Evolutionary conservation across 768 basidiomycete species (phyloP).

Genomic region (Pleurotus giganteus): DNA sequence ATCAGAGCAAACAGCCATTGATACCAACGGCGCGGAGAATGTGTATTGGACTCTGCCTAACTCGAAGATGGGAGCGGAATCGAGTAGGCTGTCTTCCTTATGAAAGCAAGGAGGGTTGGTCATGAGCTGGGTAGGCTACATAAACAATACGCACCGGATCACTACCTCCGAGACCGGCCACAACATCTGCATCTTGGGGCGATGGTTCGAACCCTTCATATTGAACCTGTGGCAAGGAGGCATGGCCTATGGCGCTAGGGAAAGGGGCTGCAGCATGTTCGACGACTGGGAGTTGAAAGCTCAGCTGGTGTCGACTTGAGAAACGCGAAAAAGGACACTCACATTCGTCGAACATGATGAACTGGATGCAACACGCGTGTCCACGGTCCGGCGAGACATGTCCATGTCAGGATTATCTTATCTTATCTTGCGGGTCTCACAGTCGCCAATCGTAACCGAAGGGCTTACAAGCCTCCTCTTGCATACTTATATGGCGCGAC

Average conservation of each 20-base stretch:
- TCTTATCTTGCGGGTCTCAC: conserved; percentile 7
- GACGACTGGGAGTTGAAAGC: conserved; percentile 61
- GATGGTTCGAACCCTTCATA: conserved; percentile 90
- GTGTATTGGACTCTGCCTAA: conserved; percentile 88
- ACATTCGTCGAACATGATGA: conserved; percentile 68
- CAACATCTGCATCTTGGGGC: conserved; percentile 51
- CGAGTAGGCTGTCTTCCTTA: conserved; percentile 26
- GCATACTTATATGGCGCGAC: not conserved
- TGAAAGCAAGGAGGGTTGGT: conserved; percentile 6
- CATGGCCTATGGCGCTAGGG: conserved; percentile 26
- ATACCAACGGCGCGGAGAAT: conserved; percentile 80
- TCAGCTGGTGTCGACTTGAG: conserved; percentile 10
- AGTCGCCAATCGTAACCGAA: conserved; percentile 6
- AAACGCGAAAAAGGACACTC: conserved; percentile 24
- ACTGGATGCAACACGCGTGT: not conserved
- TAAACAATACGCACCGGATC: conserved; percentile 20
- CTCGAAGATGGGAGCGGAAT: conserved; percentile 63
- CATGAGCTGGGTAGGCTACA: not conserved
- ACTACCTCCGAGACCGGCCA: conserved; percentile 39
- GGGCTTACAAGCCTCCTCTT: not conserved
- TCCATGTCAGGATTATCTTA: not conserved
- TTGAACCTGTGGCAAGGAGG: conserved; percentile 55
- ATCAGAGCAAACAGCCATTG: conserved; percentile 84
- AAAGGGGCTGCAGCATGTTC: conserved; percentile 71
- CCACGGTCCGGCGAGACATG: not conserved